Base-by-base conservation (phyloP, 129 eudicot species). In the Glebionis coronaria region DNA sequence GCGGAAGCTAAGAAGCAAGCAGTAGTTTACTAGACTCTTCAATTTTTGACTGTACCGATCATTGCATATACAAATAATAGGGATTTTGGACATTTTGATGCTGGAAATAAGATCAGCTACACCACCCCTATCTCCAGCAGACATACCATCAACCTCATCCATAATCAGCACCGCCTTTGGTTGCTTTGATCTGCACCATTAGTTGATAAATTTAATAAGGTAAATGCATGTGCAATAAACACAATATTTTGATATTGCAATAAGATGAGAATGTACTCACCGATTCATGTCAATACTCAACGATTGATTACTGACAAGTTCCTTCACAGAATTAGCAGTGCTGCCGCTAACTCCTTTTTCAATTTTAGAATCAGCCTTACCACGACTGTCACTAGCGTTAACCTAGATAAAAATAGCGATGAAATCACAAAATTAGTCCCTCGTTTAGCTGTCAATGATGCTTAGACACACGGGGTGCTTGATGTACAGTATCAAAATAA, bases 111-210 rank as follows among this genome's bases (percentile, higher is more conserved):
- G 84, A 82, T 93, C 96, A 49, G 95, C 95, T 15, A 93, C 96
- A 59, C 98, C 96, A 57, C 98, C 98, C 81, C 98, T 82, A 71
- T 91, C 93, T 63, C 97, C 97, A 68, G 90, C 95, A 75, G 97
- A 90, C 97, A 90, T 90, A 12, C 97, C 97, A 71, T 90, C 97
- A 63, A 90, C 97, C 79, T 90, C 97, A 71, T 90, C 95, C 97
- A 90, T 90, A 58, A 91, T 91, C 68, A 91, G 71, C 58, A 87
- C 93, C 55, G 92, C 85, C 75, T 85, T 91, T 31, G 67, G 84
- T 57, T 78, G 88, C 78, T 88, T 85, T 27, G 94, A 76, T 35
- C 97, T 90, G 84, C 61, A 74, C 38, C 58, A 69, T 50, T 67
- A 19, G 40, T 47, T 38, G 46, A 51, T 40, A 9, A 44, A 9